A percentile compares a stretch with the other conserved stretches of the same genome.
These are phyloP conservation scores for Lepiota venenata DNA, from an alignment of 768 basidiomycete species.

Conservation along the genomic window DNA sequence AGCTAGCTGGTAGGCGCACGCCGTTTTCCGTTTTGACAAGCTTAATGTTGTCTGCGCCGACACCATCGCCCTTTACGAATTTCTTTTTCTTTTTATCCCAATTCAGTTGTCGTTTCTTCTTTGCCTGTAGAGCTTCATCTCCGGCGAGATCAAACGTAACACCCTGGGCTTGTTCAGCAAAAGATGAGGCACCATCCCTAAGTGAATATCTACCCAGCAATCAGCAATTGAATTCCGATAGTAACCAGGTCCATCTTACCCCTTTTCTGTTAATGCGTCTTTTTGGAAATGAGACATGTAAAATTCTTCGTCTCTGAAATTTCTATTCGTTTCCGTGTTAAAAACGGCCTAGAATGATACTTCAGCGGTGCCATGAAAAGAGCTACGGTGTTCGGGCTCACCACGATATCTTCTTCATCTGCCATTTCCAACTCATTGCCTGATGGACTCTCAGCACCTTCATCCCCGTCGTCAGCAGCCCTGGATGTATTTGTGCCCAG, in stretches of 20 bases:
- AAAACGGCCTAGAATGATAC: constrained; percentile 56
- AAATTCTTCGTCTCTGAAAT: constrained; percentile 77
- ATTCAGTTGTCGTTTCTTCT: constrained; percentile 58
- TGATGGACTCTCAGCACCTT: constrained; percentile 22
- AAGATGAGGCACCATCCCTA: constrained; percentile 81
- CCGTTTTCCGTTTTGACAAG: constrained; percentile 93
- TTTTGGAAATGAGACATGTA: constrained; percentile 94
- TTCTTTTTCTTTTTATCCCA: constrained; percentile 99
- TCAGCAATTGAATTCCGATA: not conserved
- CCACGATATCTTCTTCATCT: constrained; percentile 73
- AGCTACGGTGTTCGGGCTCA: constrained; percentile 28
- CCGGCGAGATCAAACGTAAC: constrained; percentile 81
- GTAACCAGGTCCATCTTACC: constrained; percentile 47
- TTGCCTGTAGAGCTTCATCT: constrained; percentile 62
- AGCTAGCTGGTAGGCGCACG: constrained; percentile 84
- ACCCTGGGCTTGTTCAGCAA: constrained; percentile 77
- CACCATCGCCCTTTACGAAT: constrained; percentile 82
- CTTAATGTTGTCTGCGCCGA: constrained; percentile 90
- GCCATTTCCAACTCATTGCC: constrained; percentile 60
- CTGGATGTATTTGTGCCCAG: constrained; percentile 31
- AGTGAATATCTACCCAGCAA: constrained; percentile 71
- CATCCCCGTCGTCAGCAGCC: constrained; percentile 30
- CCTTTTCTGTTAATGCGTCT: constrained; percentile 84
- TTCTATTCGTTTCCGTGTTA: constrained; percentile 45
- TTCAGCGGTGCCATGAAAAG: not conserved